Base-by-base conservation (phyloP, 495 filamentous ascomycete genomes). In the Achaetomiella virescens region DNA sequence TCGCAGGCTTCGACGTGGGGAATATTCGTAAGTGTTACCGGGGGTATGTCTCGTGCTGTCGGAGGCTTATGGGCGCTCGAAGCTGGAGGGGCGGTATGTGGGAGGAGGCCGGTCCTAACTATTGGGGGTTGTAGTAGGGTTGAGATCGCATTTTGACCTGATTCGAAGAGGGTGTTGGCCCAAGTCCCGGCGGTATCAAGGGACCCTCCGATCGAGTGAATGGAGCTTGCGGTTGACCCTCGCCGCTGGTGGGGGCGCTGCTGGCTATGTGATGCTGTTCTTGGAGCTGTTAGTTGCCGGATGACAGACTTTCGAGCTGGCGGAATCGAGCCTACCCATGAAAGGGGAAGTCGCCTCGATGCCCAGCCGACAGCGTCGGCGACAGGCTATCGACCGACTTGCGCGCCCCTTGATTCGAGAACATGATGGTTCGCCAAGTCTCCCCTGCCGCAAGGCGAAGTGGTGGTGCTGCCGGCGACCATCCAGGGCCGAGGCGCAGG, bases 31-130 rank as follows among this genome's bases (percentile, higher is more conserved):
- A 99, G 75, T 0, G 89, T 87, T 8, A 99, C 93, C 0, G 93
- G 92, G 0, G 93, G 91, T 45, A 99, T 99, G 68, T 99, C 93
- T 72, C 82, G 83, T 7, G 91, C 76, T n/a, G 89, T 91, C 0
- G 93, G 93, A 6, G 88, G 84, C 54, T 85, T 91, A 61, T 90
- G 89, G 36, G 84, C 75, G 56, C 82, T 84, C 6, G 79, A 80
- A 22, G 82, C 71, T 0, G 88, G 75, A 6, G 83, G 80, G 3
- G 84, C 71, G 2, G 84, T 83, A 66, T 93, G 86, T 2, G 90
- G 84, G 14, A 86, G 76, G 43, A 96, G 78, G 42, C 89, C 92
- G 17, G 91, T 93, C 50, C 95, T 88, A 24, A 92, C 80, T 56
- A 93, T 93, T 0, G 95, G 91, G 17, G 90, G 84, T 65, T 96